Evolutionary conservation across 352 stramenopile species (phyloP).

Genomic region (Phytophthora sansomeana): DNA sequence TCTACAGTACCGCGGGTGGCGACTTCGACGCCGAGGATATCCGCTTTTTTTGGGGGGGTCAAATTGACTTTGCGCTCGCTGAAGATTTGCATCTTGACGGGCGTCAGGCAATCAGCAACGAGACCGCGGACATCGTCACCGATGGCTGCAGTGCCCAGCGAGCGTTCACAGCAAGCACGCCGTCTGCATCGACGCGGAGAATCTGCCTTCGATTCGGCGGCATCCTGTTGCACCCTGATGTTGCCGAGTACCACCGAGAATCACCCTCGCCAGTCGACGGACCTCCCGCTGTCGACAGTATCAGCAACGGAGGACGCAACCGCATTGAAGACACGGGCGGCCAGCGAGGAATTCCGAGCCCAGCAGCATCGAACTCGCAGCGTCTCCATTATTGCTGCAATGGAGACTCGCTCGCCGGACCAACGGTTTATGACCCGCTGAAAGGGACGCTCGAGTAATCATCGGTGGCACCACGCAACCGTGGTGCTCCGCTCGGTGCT

Average conservation of each 20-base stretch:
- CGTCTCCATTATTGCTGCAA: too few species aligned
- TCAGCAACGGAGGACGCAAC: not conserved
- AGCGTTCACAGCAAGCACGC: too few species aligned
- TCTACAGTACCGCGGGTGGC: too few species aligned
- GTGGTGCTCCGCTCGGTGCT: too few species aligned
- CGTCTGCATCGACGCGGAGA: too few species aligned
- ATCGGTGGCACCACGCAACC: too few species aligned
- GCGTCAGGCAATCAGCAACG: not conserved
- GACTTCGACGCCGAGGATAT: not conserved
- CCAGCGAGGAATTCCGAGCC: too few species aligned
- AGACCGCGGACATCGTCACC: not conserved
- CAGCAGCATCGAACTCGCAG: too few species aligned
- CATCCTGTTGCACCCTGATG: not conserved
- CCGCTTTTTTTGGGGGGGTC: too few species aligned
- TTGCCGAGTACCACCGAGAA: not conserved
- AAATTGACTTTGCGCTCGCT: not conserved
- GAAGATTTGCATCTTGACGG: not conserved
- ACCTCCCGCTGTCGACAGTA: not conserved
- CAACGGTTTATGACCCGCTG: too few species aligned
- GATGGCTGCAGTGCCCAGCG: not conserved
- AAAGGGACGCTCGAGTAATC: too few species aligned
- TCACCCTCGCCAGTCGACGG: not conserved
- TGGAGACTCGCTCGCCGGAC: too few species aligned
- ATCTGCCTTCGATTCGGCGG: not conserved
- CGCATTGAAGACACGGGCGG: not conserved